Conservation (phyloP, 106 monocot genomes). For the Phalaenopsis aphrodite region DNA sequence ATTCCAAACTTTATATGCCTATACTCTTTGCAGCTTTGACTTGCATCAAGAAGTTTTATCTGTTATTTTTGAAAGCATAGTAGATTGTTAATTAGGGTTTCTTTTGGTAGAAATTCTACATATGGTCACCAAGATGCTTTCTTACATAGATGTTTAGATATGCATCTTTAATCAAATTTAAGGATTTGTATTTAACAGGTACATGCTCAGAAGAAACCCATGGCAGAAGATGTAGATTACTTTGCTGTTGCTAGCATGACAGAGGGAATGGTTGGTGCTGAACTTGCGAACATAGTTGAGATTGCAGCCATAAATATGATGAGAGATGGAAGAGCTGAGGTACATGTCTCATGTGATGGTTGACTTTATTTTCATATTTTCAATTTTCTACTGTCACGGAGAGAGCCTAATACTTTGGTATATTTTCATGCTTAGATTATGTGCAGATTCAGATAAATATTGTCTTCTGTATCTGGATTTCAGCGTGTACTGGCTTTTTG, state of each 20-base stretch:
- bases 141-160: neutral
- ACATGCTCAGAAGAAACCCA: constrained; percentile 83
- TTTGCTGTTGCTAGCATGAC: constrained; percentile 83
- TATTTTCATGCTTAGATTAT: neutral
- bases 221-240: constrained; percentile 82
- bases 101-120: neutral
- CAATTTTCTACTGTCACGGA: neutral
- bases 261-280: constrained; percentile 95
- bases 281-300: constrained; percentile 79
- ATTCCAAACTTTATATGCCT: neutral
- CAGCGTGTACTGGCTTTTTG: neutral
- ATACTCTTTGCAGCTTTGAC: constrained; percentile 2
- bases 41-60: neutral
- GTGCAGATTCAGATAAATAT: neutral
- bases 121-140: neutral
- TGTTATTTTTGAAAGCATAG: neutral
- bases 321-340: constrained; percentile 76
- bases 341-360: constrained; percentile 10
- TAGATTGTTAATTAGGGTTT: neutral
- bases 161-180: neutral
- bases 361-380: neutral
- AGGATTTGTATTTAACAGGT: constrained; percentile 36
- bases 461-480: neutral
- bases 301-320: constrained; percentile 90
- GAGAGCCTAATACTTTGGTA: neutral